Percentiles rank a stretch among this genome's conserved stretches.
phyloP scores from a whole-genome alignment of 1,284 basidiomycete genomes.

The Puccinia polysora region DNA sequence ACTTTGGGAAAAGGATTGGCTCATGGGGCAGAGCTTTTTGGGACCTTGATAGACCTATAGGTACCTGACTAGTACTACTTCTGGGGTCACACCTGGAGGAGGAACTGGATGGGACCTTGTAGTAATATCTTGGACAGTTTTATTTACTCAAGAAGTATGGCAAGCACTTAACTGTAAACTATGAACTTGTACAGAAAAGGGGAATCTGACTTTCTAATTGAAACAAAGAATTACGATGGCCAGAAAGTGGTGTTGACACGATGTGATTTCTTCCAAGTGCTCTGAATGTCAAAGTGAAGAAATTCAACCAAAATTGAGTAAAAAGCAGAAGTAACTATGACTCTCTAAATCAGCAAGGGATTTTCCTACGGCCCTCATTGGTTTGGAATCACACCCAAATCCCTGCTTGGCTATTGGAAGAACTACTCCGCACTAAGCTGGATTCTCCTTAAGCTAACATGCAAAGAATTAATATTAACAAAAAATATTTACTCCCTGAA shows the following conservation, averaged over 20 bases:
- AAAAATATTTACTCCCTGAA: too few species aligned
- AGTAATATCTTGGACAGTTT: conserved; percentile 58
- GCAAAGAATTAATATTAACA: too few species aligned
- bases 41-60: conserved; percentile 55
- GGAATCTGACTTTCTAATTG: conserved; percentile 66
- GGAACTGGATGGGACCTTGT: conserved; percentile 56
- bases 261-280: conserved; percentile 66
- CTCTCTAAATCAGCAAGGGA: too few species aligned
- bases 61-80: conserved; percentile 53
- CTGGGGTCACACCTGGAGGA: conserved; percentile 52
- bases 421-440: too few species aligned
- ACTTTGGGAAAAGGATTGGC: too few species aligned
- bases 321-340: conserved; percentile 63
- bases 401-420: too few species aligned
- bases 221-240: conserved; percentile 64
- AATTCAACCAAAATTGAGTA: conserved; percentile 62
- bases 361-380: too few species aligned
- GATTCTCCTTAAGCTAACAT: too few species aligned
- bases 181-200: conserved; percentile 64
- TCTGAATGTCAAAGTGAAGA: conserved; percentile 65
- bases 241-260: conserved; percentile 63
- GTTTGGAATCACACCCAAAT: too few species aligned
- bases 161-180: conserved; percentile 59
- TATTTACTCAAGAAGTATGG: too few species aligned
- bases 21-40: conserved; percentile 61